Evolutionary conservation across 345 rosid species (phyloP), one percentile per base, ranked within the genome.

Genomic region (Gossypium sturtianum): DNA sequence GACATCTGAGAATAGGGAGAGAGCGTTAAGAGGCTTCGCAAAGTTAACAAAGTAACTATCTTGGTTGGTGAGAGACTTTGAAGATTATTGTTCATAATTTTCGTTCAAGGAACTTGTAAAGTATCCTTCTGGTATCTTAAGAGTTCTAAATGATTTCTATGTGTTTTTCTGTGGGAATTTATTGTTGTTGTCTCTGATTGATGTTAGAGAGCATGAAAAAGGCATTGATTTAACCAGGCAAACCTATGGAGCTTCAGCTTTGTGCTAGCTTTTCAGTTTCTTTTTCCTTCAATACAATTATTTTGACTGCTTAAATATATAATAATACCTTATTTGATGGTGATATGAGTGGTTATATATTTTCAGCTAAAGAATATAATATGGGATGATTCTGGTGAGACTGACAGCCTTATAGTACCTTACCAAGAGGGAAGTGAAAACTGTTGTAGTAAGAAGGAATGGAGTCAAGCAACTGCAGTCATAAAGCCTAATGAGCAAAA

Each of bases 351-450:
- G 41, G 7, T 66, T 45, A 20, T 20, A 68, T 80, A n/a, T 82
- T 83, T 80, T 82, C 90, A 96, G 99, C 83, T 93, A 73, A 80
- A 86, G 13, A 87, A 86, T 82, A 96, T 96, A 84, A 84, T 90
- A 96, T 93, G 97, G 97, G 91, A 83, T 79, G 92, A 87, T 86
- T 85, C 83, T 74, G 87, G 83, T 60, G 87, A 87, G 76, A 78
- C 82, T 63, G 96, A 84, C 68, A 97, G 91, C 79, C 92, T 86
- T 86, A 84, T 90, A 62, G 94, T 95, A 80, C 97, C 99, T 61
- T 87, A 77, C 82, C 89, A 74, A 71, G 87, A 73, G 59, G 80
- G 71, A 76, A 82, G 59, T 71, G 91, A 87, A 80, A 86, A 80
- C 65, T 74, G 84, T 75, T 67, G 66, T 75, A 76, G 77, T 74